phyloP scores from a whole-genome alignment of 768 basidiomycete species.

The Rhodotorula toruloides region DNA sequence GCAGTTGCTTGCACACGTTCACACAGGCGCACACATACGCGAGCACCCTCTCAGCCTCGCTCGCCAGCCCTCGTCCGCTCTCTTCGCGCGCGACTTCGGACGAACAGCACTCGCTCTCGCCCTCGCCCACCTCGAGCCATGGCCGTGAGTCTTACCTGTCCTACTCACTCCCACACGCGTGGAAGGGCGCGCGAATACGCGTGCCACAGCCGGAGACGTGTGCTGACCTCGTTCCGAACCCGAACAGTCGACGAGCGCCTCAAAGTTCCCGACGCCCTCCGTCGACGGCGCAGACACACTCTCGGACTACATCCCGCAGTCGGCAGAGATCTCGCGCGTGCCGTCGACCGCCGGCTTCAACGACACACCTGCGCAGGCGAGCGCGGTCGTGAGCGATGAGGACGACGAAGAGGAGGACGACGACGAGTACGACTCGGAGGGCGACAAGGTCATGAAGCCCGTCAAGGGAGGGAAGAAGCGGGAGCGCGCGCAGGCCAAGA shows the following conservation, averaged over 20 bases:
- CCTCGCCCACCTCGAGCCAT: not conserved
- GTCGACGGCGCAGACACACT: conserved; percentile 57
- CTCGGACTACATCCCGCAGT: conserved; percentile 76
- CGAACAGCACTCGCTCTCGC: not conserved
- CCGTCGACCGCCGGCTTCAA: conserved; percentile 52
- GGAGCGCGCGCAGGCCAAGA: not conserved
- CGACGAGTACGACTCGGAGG: conserved; percentile 26
- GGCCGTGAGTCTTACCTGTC: not conserved
- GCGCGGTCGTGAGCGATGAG: conserved; percentile 61
- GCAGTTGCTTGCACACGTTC: no score
- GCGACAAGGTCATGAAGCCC: conserved; percentile 1
- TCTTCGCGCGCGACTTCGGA: no score
- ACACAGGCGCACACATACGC: no score
- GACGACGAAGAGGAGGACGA: conserved; percentile 25
- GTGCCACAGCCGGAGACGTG: no score
- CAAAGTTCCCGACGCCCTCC: not conserved
- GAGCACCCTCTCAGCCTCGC: no score
- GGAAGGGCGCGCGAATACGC: not conserved
- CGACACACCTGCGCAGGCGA: conserved; percentile 59
- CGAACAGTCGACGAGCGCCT: not conserved
- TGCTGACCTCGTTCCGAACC: not conserved
- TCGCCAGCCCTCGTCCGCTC: no score
- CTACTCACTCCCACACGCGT: no score
- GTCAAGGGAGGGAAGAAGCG: not conserved
- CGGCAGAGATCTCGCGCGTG: conserved; percentile 84